These are phyloP conservation scores for Epichloe sp. DNA, from an alignment of 2,329 filamentous ascomycete species.

Conservation along the genomic window DNA sequence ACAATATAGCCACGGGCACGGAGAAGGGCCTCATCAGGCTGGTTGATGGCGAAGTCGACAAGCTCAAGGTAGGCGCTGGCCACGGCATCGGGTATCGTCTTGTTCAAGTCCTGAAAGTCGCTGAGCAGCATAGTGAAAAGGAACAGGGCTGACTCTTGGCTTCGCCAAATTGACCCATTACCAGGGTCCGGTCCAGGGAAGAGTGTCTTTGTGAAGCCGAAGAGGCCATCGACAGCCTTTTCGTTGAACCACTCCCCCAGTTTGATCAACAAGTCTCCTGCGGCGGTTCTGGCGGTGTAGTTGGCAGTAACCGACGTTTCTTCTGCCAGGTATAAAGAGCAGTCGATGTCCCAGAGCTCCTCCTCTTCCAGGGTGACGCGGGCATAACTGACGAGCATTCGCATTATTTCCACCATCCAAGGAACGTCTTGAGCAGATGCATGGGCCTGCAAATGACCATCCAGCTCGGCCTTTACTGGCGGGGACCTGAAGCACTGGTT, in stretches of 20 bases:
- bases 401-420: conserved; percentile 83
- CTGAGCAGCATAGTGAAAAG: conserved; percentile 72
- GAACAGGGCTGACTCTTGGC: conserved; percentile 70
- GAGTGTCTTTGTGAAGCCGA: conserved; percentile 60
- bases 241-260: conserved; percentile 82
- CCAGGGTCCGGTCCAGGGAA: conserved; percentile 36
- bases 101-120: conserved; percentile 69
- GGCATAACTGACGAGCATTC: conserved; percentile 70
- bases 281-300: conserved; percentile 87
- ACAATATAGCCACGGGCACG: conserved; percentile 79
- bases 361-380: conserved; percentile 89
- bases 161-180: conserved; percentile 38
- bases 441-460: conserved; percentile 56
- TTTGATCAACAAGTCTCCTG: conserved; percentile 85
- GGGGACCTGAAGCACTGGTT: conserved; percentile 81
- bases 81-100: conserved; percentile 54
- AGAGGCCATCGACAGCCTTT: conserved; percentile 64
- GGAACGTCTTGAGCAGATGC: conserved; percentile 48
- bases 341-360: conserved; percentile 90
- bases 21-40: conserved; percentile 59
- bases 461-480: conserved; percentile 80
- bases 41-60: conserved; percentile 63
- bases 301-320: conserved; percentile 91
- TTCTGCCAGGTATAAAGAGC: conserved; percentile 89
- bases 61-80: conserved; percentile 67